These are phyloP conservation scores for Suillus spraguei DNA, from an alignment of 768 basidiomycete species.

Conservation along the genomic window DNA sequence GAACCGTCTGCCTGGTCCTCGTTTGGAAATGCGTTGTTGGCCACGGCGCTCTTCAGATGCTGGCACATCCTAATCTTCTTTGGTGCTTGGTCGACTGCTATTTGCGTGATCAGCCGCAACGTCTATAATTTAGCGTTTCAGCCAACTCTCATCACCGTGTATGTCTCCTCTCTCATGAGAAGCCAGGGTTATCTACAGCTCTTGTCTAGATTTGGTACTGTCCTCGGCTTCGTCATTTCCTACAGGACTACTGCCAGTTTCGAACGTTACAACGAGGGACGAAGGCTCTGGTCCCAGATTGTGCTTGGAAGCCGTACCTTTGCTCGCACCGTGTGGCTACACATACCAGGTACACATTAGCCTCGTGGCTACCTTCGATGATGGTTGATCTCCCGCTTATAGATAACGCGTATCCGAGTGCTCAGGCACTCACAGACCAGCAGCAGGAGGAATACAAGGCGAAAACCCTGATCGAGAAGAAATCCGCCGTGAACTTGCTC, in stretches of 20 bases:
- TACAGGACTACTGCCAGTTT: slow-evolving; percentile 74
- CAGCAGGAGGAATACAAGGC: slow-evolving; percentile 41
- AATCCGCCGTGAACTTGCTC: slow-evolving; percentile 65
- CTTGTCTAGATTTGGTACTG: slow-evolving; percentile 54
- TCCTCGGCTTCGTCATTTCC: slow-evolving; percentile 75
- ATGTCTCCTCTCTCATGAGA: slow-evolving; percentile 25
- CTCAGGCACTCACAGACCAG: slow-evolving; percentile 18
- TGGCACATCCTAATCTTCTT: slow-evolving; percentile 66
- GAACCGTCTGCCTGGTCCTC: slow-evolving; percentile 28
- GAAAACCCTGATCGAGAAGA: slow-evolving; percentile 63
- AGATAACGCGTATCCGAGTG: slow-evolving; percentile 29
- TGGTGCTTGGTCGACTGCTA: slow-evolving; percentile 58
- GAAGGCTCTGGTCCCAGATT: slow-evolving; percentile 71
- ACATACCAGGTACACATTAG: slow-evolving; percentile 52
- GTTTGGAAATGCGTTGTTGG: slow-evolving; percentile 43
- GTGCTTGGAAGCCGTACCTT: slow-evolving; percentile 55
- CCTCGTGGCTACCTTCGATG: neutral
- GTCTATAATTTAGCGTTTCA: slow-evolving; percentile 47
- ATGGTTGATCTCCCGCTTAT: slow-evolving; percentile 2
- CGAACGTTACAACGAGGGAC: slow-evolving; percentile 77
- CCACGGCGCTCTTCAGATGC: slow-evolving; percentile 33
- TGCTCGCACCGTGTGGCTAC: slow-evolving; percentile 68
- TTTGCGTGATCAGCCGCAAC: slow-evolving; percentile 53
- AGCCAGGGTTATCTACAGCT: slow-evolving; percentile 22
- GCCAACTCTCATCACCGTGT: slow-evolving; percentile 71